Conservation (phyloP, 2,329 filamentous ascomycete genomes). For the Colletotrichum echinochloae region DNA sequence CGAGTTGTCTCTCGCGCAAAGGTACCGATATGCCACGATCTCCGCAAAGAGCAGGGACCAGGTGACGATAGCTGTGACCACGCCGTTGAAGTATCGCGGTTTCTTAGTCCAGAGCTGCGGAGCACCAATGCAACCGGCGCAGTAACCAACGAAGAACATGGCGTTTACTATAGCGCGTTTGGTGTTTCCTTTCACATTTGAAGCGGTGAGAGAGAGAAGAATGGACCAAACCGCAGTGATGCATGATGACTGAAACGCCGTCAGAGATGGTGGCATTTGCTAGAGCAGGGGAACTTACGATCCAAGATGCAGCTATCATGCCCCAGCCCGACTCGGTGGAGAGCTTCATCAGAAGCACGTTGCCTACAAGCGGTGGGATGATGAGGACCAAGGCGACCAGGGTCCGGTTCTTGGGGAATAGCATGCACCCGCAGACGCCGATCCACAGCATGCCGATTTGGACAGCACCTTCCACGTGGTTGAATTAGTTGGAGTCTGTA, state of each 20-base stretch:
- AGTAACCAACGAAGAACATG: slow-evolving; percentile 64
- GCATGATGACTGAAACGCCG: slow-evolving; percentile 51
- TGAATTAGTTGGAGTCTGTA: background rate
- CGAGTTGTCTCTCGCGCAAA: slow-evolving; percentile 52
- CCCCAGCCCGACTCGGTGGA: slow-evolving; percentile 57
- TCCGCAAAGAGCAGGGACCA: slow-evolving; percentile 55
- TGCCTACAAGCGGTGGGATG: slow-evolving; percentile 57
- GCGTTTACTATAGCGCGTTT: slow-evolving; percentile 60
- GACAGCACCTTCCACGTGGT: slow-evolving; percentile 51
- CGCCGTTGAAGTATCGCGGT: slow-evolving; percentile 59
- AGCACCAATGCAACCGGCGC: slow-evolving; percentile 57
- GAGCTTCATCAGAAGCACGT: slow-evolving; percentile 57
- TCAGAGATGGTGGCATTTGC: background rate
- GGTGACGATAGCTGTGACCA: slow-evolving; percentile 58
- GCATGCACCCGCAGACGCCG: slow-evolving; percentile 52
- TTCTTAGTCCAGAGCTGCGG: slow-evolving; percentile 62
- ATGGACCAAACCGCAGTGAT: slow-evolving; percentile 57
- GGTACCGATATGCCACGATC: slow-evolving; percentile 49
- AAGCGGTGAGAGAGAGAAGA: slow-evolving; percentile 57
- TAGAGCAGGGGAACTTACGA: slow-evolving; percentile 45
- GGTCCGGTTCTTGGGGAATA: slow-evolving; percentile 55
- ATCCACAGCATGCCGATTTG: slow-evolving; percentile 61
- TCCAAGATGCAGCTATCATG: slow-evolving; percentile 61
- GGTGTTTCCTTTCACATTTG: slow-evolving; percentile 64
- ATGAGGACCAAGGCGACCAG: slow-evolving; percentile 54